Evolutionary conservation across 331 rosid genomes (phyloP).

Genomic region (Rhamnella rubrinervis): DNA sequence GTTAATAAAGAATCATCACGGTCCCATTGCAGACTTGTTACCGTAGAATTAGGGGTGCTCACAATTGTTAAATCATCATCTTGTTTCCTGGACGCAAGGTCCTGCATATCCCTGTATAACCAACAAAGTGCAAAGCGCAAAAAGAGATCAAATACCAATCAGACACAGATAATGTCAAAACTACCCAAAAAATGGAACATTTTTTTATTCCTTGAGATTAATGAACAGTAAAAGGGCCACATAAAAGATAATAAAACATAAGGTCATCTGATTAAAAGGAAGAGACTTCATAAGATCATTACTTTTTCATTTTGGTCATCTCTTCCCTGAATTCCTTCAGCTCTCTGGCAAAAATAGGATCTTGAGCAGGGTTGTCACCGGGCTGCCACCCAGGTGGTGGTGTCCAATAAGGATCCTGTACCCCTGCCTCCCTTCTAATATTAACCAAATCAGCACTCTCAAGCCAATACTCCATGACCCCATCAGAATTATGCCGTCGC

Average conservation of each 20-base stretch:
- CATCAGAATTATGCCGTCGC: conserved; percentile 84
- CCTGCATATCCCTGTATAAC: conserved; percentile 29
- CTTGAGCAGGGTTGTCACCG: conserved; percentile 70
- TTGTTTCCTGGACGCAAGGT: conserved; percentile 37
- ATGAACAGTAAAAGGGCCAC: not conserved
- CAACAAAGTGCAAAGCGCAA: not conserved
- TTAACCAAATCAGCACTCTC: conserved; percentile 75
- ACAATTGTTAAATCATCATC: conserved; percentile 38
- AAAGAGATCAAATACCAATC: not conserved
- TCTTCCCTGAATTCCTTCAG: conserved; percentile 58
- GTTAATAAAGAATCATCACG: conserved; percentile 31
- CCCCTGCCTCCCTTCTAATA: conserved; percentile 70
- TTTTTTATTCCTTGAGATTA: not conserved
- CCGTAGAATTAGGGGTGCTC: conserved; percentile 35
- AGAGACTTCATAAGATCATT: no score
- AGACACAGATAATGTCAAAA: no score
- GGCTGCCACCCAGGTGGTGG: conserved; percentile 89
- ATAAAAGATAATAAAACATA: not conserved
- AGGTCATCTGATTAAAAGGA: no score
- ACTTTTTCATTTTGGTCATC: conserved; percentile 52
- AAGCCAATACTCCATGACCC: conserved; percentile 94
- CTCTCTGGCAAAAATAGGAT: conserved; percentile 47
- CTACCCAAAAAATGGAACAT: not conserved
- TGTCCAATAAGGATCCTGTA: conserved; percentile 84
- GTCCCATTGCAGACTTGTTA: conserved; percentile 36